Evolutionary conservation across 2,329 filamentous ascomycete species (phyloP).

Genomic region (Fusarium nematophilum): DNA sequence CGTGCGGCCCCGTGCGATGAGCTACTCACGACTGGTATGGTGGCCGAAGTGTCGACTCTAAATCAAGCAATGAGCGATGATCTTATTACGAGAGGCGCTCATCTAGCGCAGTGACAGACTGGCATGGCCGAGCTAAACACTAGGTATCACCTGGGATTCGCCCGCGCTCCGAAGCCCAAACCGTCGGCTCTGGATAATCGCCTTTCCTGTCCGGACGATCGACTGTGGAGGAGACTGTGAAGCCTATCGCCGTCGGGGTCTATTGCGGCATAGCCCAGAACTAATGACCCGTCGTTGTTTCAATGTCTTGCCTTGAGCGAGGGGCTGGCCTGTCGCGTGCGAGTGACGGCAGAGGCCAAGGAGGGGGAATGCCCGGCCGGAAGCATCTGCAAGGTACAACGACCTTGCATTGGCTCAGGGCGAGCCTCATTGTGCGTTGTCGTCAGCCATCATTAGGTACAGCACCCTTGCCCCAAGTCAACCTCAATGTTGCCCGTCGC

Average conservation of each 20-base stretch:
- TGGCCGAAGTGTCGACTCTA: not conserved
- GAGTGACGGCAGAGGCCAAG: not conserved
- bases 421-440: constrained; percentile 4
- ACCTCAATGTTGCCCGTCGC: too few relatives aligned
- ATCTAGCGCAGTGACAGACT: not conserved
- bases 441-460: not conserved
- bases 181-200: not conserved
- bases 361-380: not conserved
- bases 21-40: constrained; percentile 10
- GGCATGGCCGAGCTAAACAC: not conserved
- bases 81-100: not conserved
- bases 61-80: not conserved
- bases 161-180: not conserved
- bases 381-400: constrained; percentile 7
- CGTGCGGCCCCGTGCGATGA: not conserved
- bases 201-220: not conserved
- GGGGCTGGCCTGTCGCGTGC: not conserved
- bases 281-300: not conserved
- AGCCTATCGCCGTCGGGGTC: constrained; percentile 2
- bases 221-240: not conserved
- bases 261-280: not conserved
- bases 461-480: too few relatives aligned
- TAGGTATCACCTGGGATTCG: not conserved
- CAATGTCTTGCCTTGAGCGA: not conserved
- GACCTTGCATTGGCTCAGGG: not conserved